Evolutionary conservation across 768 basidiomycete genomes (phyloP).

Genomic region (Trametes gibbosa): DNA sequence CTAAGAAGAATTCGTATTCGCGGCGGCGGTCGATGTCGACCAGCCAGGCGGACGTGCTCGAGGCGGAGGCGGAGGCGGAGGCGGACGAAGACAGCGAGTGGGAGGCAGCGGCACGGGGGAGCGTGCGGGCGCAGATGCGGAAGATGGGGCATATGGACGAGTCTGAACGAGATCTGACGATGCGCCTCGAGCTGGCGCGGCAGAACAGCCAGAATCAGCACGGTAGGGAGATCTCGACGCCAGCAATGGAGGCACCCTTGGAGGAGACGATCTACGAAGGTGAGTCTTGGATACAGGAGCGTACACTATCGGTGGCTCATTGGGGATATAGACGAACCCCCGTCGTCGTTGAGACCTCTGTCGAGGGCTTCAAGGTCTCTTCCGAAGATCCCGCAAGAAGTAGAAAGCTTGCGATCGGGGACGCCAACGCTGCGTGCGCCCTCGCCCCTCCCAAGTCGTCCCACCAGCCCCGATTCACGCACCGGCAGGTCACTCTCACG

Average conservation of each 20-base stretch:
- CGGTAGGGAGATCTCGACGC: constrained; percentile 39
- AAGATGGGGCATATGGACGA: constrained; percentile 40
- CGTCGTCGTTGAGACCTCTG: constrained; percentile 49
- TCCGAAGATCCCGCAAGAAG: constrained; percentile 32
- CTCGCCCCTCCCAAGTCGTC: constrained; percentile 7
- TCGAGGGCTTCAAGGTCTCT: constrained; percentile 43
- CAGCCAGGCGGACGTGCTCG: background rate
- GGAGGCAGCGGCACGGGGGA: background rate
- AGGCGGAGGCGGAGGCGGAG: background rate
- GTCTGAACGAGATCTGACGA: constrained; percentile 74
- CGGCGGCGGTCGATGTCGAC: constrained; percentile 27
- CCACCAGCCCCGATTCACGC: constrained; percentile 6
- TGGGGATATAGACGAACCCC: constrained; percentile 53
- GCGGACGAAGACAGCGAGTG: constrained; percentile 43
- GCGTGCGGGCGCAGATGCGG: background rate
- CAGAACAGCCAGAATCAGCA: constrained; percentile 81
- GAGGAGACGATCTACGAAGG: constrained; percentile 82
- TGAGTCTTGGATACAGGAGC: constrained; percentile 29
- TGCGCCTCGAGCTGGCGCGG: constrained; percentile 78
- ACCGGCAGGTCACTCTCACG: constrained; percentile 45
- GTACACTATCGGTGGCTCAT: constrained; percentile 1
- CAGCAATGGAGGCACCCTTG: constrained; percentile 44
- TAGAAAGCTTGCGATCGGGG: constrained; percentile 41
- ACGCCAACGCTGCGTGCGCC: constrained; percentile 40
- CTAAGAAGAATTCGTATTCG: constrained; percentile 10